A percentile compares a stretch with the other conserved stretches of the same genome.
Evolutionary conservation across 1,284 basidiomycete genomes (phyloP).

Genomic region (Moesziomyces parantarcticus): DNA sequence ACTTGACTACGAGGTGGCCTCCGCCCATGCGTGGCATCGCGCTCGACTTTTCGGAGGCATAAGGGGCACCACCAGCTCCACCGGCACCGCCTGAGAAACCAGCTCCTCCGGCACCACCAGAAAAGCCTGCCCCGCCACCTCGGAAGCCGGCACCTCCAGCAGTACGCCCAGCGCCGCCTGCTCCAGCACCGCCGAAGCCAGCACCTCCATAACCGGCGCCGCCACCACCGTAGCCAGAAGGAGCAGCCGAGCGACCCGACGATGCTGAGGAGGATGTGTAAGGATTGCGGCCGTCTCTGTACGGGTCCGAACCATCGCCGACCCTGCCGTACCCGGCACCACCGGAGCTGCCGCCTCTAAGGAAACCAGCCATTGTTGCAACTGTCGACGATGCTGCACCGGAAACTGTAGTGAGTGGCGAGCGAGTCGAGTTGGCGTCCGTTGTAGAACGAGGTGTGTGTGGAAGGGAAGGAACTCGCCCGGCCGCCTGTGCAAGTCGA

Average conservation of each 20-base stretch:
- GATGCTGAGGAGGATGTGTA: conserved; percentile 28
- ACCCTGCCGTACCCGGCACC: conserved; percentile 43
- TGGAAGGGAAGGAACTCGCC: background rate
- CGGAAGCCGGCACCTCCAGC: conserved; percentile 19
- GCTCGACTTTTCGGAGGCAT: conserved; percentile 32
- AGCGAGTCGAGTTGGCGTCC: background rate
- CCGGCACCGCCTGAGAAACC: conserved; percentile 18
- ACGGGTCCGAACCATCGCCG: conserved; percentile 23
- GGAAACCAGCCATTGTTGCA: conserved; percentile 47
- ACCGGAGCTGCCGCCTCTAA: conserved; percentile 43
- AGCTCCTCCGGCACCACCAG: conserved; percentile 27
- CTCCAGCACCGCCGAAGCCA: conserved; percentile 19
- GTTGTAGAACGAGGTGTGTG: background rate
- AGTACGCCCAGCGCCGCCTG: conserved; percentile 14
- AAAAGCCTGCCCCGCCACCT: conserved; percentile 30
- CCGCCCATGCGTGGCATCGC: conserved; percentile 10
- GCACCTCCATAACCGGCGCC: conserved; percentile 28
- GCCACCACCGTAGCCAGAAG: conserved; percentile 26
- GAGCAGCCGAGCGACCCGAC: conserved; percentile 18
- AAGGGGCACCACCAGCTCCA: conserved; percentile 21
- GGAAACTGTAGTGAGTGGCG: background rate
- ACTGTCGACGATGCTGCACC: background rate
- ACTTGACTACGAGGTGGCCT: conserved; percentile 51
- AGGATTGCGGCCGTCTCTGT: conserved; percentile 25
- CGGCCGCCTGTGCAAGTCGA: no score